These are phyloP conservation scores for Sporobolomyces roseus DNA, from an alignment of 768 basidiomycete species.

Conservation along the genomic window DNA sequence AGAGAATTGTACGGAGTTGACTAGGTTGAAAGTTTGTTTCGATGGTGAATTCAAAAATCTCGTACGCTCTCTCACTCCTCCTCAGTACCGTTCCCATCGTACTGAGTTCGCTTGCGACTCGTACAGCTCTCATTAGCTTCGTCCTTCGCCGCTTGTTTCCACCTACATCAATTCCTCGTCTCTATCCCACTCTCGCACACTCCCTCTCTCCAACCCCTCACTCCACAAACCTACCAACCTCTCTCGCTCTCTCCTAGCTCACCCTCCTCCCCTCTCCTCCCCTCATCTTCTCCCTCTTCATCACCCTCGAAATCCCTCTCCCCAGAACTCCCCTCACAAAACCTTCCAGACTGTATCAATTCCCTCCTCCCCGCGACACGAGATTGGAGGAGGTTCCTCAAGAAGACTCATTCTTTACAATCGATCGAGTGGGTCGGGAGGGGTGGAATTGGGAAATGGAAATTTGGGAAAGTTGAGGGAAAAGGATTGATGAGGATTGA, in stretches of 20 bases:
- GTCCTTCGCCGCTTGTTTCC: constrained; percentile 2
- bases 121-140: constrained; percentile 17
- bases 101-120: background rate
- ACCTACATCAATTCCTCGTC: constrained; percentile 8
- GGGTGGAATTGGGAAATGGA: constrained; percentile 24
- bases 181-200: constrained; percentile 25
- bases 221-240: constrained; percentile 2
- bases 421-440: constrained; percentile 22
- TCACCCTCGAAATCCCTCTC: background rate
- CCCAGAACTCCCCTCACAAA: too few species aligned
- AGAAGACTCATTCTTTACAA: constrained; percentile 28
- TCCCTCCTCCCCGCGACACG: constrained; percentile 20
- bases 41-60: constrained; percentile 32
- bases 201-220: constrained; percentile 16
- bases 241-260: background rate
- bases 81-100: background rate
- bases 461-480: constrained; percentile 11
- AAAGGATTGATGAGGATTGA: constrained; percentile 18
- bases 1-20: constrained; percentile 8
- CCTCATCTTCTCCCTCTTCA: background rate
- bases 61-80: background rate
- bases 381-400: constrained; percentile 38
- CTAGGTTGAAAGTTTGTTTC: constrained; percentile 16
- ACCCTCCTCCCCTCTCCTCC: background rate
- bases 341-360: background rate